Percentiles rank a stretch among this genome's conserved stretches.
phyloP scores from a whole-genome alignment of 768 basidiomycete species.

The Strobilomyces dryophilus region DNA sequence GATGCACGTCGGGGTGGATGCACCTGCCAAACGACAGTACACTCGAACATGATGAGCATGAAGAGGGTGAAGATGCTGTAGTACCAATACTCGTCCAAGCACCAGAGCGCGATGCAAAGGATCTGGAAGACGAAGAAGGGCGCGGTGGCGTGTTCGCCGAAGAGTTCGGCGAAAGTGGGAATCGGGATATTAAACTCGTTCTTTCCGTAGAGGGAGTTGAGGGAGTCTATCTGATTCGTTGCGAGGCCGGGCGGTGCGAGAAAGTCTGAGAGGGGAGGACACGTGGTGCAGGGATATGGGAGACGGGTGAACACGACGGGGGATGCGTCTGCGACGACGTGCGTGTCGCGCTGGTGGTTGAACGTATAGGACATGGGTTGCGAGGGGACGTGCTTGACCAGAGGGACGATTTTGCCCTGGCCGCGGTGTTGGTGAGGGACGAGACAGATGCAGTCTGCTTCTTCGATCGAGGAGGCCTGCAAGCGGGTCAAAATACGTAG shows the following conservation, averaged over 20 bases:
- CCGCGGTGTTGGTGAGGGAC: constrained; percentile 80
- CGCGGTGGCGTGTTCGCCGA: constrained; percentile 93
- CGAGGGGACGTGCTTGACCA: constrained; percentile 56
- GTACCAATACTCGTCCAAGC: constrained; percentile 98
- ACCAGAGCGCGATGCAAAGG: constrained; percentile 97
- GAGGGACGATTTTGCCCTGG: constrained; percentile 81
- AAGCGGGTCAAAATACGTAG: not conserved
- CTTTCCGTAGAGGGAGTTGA: constrained; percentile 73
- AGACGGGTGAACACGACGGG: constrained; percentile 71
- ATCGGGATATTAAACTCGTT: constrained; percentile 98
- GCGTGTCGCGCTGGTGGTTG: constrained; percentile 93
- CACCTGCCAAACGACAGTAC: constrained; percentile 98
- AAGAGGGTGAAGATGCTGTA: constrained; percentile 97
- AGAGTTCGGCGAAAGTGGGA: constrained; percentile 88
- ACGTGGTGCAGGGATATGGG: constrained; percentile 79
- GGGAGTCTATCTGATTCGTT: constrained; percentile 41
- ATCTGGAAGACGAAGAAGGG: constrained; percentile 99
- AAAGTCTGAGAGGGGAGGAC: constrained; percentile 68
- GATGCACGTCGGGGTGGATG: constrained; percentile 17
- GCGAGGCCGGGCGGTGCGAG: constrained; percentile 54
- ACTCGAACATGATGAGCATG: constrained; percentile 98
- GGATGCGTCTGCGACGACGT: constrained; percentile 57
- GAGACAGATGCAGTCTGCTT: constrained; percentile 79
- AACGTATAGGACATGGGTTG: constrained; percentile 74
- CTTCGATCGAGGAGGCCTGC: constrained; percentile 58